Base-by-base conservation (phyloP, 1,284 basidiomycete genomes). In the Amylostereum chailletii region DNA sequence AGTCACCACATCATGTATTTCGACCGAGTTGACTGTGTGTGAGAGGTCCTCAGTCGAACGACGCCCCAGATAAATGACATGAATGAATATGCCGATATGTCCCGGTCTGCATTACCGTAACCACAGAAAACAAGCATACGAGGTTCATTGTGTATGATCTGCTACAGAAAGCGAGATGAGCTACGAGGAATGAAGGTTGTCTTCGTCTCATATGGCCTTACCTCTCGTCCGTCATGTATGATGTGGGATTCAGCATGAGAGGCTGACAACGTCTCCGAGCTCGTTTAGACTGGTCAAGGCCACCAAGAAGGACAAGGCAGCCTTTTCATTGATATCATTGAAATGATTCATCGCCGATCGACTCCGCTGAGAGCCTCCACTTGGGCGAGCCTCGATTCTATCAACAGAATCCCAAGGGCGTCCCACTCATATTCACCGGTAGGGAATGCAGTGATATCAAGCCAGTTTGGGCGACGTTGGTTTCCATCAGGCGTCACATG, bases 281-380 rank as follows among this genome's bases (percentile, higher is more conserved):
- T 69, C 68, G 49, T 72, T 66, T 6, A 71, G 58, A 2, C 65
- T 68, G 5, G 69, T 71, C 33, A 75, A 57, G 4, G 67, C 63
- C 1, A 67, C 65, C 56, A 71, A 62, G 48, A 74, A 54, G 45
- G 61, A 58, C 33, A 71, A 58, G 6, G 70, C 66, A 1, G 68
- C 71, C n/a, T 72, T 71, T 55, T 75, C 70, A 48, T 69, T 70
- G 55, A 72, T 72, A n/a, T 71, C 71, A 29, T 65, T 61, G 3
- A 75, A 58, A 71, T 56, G 34, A 74, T 66, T 32, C 62, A 63
- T 39, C 60, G 60, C 2, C 70, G 60, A 45, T 68, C 64, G 3
- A 65, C 58, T 5, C 71, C 69, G 30, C 52, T 36, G 50, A 70
- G 66, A 27, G 74, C 63, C 52, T 72, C 66, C 4, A 58, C 51